Base-by-base conservation (phyloP, 1,284 basidiomycete genomes). In the Irpex sp. region DNA sequence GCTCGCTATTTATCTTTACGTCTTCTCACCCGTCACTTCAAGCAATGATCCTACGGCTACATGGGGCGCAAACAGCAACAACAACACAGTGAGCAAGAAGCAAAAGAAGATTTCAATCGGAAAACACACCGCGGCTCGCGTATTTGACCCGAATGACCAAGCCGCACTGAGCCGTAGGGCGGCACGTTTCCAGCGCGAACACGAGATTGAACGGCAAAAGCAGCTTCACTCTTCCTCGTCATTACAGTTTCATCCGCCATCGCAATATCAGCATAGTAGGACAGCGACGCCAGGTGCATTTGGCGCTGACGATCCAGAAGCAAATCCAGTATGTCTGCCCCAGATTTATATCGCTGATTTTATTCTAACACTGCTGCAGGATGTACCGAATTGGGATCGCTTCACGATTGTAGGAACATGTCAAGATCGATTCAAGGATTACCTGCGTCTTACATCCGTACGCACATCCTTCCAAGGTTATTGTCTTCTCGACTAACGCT, bases 351-450 rank as follows among this genome's bases (percentile, higher is more conserved):
- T 60, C 60, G 60, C 18, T 6, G n/a, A 54, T 36, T 42, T 63
- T 23, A 54, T 65, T 58, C 58, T 57, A 39, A 37, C 60, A 53
- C 10, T 19, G 54, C 47, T 54, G 19, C 70, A 96, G 95, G 96
- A 96, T 69, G 94, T 97, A 9, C 90, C 96, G 61, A 91, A 97
- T 73, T 99, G 97, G 97, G 96, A 99, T 78, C 86, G 87, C 59
- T 83, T 90, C 74, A 98, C 96, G 4, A 98, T 99, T 68, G 93
- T 97, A 56, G 97, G 97, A 58, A 95, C 91, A 28, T 92, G 84
- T 57, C 83, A 83, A 66, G 91, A 92, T 68, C 79, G 97, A 28
- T 98, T 98, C 80, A 99, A 99, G 78, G 91, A 94, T 63, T 99
- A 98, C 74, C 79, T 99, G 28, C 88, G 97, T 42, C 78, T 99